Base-by-base conservation (phyloP, 2,329 filamentous ascomycete genomes). In the Verticillium tricorpus region DNA sequence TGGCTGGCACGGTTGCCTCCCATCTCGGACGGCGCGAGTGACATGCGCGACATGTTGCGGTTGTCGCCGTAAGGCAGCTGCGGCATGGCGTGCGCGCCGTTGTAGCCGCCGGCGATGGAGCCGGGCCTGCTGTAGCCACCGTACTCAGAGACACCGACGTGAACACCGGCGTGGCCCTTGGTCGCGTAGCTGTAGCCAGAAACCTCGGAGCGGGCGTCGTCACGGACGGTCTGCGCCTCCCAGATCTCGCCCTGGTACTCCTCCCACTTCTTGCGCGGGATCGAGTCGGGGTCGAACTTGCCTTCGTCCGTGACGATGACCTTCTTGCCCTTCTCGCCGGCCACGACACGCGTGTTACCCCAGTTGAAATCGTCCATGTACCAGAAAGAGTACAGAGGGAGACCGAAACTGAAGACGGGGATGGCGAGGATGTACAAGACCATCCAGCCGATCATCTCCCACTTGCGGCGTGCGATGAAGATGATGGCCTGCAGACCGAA, bases 361-460 rank as follows among this genome's bases (percentile, higher is more conserved):
- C 95, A 99, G 70, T 90, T 91, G 85, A 99, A 99, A 78, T 99
- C 95, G 76, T 99, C 95, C 95, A 98, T 98, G 79, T 97, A 86
- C 95, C 95, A 99, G 85, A 99, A 99, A 58, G 94, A 85, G 76
- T 98, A 98, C 32, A 99, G 80, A 0, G 95, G 95, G 55, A 99
- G 84, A 62, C 85, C 93, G 66, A 96, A 92, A 54, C 91, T 89
- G 83, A 97, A 99, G 66, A 99, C 86, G 0, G 94, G 94, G 64
- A 96, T 90, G 60, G 95, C 94, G 34, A 95, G 66, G 63, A 99
- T 85, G 76, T 99, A 99, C 65, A 99, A 87, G 68, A 99, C 82
- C 93, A 99, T 97, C 95, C 95, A 99, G 39, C 94, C 95, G 68
- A 99, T 90, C 94, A 98, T 98, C 75, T 99, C 94, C 95, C 95